Evolutionary conservation across 306 rosid genomes (phyloP).

Genomic region (Acmispon strigosus): DNA sequence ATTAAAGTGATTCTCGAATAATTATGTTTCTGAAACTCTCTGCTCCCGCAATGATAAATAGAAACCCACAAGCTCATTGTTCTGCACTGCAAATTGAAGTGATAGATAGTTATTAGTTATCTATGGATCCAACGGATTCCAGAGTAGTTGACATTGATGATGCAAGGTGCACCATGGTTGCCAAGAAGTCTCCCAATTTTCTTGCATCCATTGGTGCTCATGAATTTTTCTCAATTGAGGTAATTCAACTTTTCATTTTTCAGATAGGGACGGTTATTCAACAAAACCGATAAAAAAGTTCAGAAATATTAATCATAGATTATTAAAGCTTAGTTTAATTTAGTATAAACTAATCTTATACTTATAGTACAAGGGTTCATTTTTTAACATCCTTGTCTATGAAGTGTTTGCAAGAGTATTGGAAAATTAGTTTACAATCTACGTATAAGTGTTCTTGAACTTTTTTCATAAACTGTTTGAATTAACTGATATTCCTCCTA

Average conservation of each 20-base stretch:
- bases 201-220: constrained; percentile 40
- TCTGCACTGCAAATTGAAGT: background rate
- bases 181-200: background rate
- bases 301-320: no score
- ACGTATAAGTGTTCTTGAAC: no score
- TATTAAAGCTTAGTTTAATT: no score
- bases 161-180: background rate
- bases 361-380: no score
- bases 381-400: no score
- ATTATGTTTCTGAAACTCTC: background rate
- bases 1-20: background rate
- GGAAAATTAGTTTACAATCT: no score
- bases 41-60: background rate
- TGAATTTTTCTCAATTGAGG: constrained; percentile 38
- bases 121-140: background rate
- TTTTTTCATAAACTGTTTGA: no score
- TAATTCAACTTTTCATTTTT: background rate
- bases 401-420: no score
- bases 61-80: background rate
- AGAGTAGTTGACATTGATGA: constrained; percentile 8
- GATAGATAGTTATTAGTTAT: background rate
- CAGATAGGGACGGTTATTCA: no score
- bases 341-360: no score
- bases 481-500: no score
- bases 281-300: no score